phyloP scores from a whole-genome alignment of 495 filamentous ascomycete genomes.

The Daldinia concentrica region DNA sequence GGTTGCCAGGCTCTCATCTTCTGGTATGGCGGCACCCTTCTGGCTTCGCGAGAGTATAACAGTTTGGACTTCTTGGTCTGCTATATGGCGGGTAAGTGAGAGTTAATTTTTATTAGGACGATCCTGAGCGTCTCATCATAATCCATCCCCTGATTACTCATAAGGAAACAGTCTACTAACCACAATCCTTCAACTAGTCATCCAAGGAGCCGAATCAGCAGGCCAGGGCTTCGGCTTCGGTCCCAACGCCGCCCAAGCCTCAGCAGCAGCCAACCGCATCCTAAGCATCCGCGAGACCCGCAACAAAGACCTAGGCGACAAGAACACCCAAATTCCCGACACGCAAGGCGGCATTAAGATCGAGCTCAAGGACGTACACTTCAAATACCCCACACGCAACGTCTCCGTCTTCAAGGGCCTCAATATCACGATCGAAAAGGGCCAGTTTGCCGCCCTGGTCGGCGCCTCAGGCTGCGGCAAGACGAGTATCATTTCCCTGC shows the following conservation, averaged over 20 bases:
- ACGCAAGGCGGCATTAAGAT: slow-evolving; percentile 61
- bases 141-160: too few relatives aligned
- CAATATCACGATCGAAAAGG: slow-evolving; percentile 68
- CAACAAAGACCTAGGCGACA: slow-evolving; percentile 21
- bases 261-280: slow-evolving; percentile 57
- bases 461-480: slow-evolving; percentile 81
- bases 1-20: slow-evolving; percentile 61
- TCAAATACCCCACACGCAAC: slow-evolving; percentile 68
- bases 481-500: slow-evolving; percentile 72
- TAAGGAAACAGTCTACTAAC: slow-evolving; percentile 2
- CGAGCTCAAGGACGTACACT: slow-evolving; percentile 68
- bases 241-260: slow-evolving; percentile 59
- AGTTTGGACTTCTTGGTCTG: slow-evolving; percentile 54
- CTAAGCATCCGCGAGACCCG: slow-evolving; percentile 52
- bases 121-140: too few relatives aligned
- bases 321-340: slow-evolving; percentile 39
- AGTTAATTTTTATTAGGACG: background rate
- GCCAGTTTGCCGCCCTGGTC: slow-evolving; percentile 76
- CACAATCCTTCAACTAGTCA: slow-evolving; percentile 34
- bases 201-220: slow-evolving; percentile 57
- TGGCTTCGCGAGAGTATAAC: slow-evolving; percentile 51
- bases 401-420: slow-evolving; percentile 63
- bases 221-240: slow-evolving; percentile 60
- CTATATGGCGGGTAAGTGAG: slow-evolving; percentile 52
- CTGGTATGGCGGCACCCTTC: slow-evolving; percentile 58